Base-by-base conservation (phyloP, 192 early-diverging fungal species). In the Coemansia guatemalensis region DNA sequence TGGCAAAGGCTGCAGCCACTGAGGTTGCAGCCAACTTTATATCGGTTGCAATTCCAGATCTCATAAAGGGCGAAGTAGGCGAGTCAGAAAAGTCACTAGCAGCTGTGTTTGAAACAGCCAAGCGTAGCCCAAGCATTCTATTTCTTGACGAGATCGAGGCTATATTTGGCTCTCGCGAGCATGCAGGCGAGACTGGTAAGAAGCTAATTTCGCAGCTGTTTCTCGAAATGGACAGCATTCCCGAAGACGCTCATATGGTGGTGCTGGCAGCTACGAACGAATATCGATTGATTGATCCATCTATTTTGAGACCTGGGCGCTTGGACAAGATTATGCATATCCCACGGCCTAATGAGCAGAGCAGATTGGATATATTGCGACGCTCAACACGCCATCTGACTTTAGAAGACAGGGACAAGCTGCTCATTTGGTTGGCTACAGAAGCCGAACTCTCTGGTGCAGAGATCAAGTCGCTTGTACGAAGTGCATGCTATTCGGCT, bases 131-230 rank as follows among this genome's bases (percentile, higher is more conserved):
- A 0, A 89, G 85, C 60, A 89, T 98, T 29, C 71, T 98, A 14
- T 98, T 98, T 78, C 82, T 98, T 21, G 96, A 98, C 71, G 95
- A 98, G 68, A 82, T 98, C 49, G 96, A 98, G 56, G 88, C 93
- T 3, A 74, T 98, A 26, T 96, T 96, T 78, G 85, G 88, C 24
- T 70, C 66, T 9, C 81, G 89, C 56, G 92, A 92, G 5, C 68
- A 72, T 8, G 77, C 82, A 53, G 92, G 92, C 1, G 84, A 88
- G 62, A 74, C 89, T 5, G 90, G 85, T 20, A 90, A 84, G 68
- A 88, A 90, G 79, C 73, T 93, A 12, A 85, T 92, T 27, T 86
- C 92, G 8, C 91, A 93, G 67, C 58, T 95, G 9, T 78, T 93
- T 29, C 60, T 89, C 8, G 91, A 96, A 58, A 75, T 97, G 74